A percentile compares a stretch with the other conserved stretches of the same genome.
Conservation (phyloP, 345 rosid genomes). For the Salix udensis region DNA sequence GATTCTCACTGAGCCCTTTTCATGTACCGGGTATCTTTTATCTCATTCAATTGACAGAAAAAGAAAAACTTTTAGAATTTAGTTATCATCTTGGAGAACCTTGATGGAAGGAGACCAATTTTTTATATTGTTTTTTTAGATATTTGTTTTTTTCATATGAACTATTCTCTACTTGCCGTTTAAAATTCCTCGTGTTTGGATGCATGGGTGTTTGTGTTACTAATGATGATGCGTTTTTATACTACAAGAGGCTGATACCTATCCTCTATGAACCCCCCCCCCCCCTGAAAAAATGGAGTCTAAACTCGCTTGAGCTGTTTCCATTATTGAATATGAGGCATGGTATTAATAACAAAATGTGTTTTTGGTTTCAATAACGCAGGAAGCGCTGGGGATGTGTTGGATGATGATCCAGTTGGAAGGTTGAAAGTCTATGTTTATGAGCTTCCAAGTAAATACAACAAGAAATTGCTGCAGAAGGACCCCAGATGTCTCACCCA, state of each 20-base stretch:
- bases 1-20: not conserved
- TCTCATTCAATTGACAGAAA: too few species aligned
- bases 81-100: too few species aligned
- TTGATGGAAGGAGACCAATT: too few species aligned
- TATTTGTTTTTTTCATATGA: too few species aligned
- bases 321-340: not conserved
- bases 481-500: conserved; percentile 92
- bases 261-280: too few species aligned
- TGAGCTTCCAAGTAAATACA: conserved; percentile 93
- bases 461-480: conserved; percentile 83
- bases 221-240: not conserved
- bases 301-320: not conserved
- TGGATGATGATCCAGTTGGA: conserved; percentile 94
- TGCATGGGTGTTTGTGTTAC: too few species aligned
- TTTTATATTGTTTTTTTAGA: too few species aligned
- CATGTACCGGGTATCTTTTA: too few species aligned
- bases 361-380: conserved; percentile 20
- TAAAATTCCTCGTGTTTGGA: too few species aligned
- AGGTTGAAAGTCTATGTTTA: conserved; percentile 80
- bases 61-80: too few species aligned
- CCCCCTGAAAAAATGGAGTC: not conserved
- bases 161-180: too few species aligned
- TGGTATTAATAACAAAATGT: not conserved
- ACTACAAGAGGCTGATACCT: not conserved
- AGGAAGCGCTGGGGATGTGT: conserved; percentile 97